A percentile compares a stretch with the other conserved stretches of the same genome.
Conservation (phyloP, 768 basidiomycete species). For the Clavulina sp. region DNA sequence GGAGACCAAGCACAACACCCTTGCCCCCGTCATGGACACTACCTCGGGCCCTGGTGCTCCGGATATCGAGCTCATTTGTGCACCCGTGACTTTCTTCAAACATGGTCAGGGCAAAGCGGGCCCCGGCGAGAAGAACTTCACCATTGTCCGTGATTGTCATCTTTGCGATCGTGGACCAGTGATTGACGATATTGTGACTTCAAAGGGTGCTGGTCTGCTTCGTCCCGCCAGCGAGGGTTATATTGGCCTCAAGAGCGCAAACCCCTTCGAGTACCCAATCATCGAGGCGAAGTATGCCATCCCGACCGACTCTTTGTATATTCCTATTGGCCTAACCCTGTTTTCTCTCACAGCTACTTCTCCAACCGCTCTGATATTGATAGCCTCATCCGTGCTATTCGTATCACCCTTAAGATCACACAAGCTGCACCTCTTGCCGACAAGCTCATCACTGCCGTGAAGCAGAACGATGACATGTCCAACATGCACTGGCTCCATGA, state of each 20-base stretch:
- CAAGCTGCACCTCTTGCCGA: not conserved
- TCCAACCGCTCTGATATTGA: slow-evolving; percentile 3
- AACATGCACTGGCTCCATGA: slow-evolving; percentile 11
- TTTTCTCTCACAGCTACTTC: not conserved
- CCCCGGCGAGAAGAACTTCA: not conserved
- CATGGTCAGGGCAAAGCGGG: slow-evolving; percentile 10
- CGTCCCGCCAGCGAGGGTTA: slow-evolving; percentile 31
- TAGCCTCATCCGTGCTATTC: slow-evolving; percentile 1
- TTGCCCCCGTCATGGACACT: not conserved
- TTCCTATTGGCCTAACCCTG: not conserved
- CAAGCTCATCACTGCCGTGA: too few relatives aligned
- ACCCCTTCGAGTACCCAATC: slow-evolving; percentile 26
- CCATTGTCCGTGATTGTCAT: too few relatives aligned
- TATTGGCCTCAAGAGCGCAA: slow-evolving; percentile 23
- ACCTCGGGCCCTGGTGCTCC: not conserved
- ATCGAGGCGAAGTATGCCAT: slow-evolving; percentile 28
- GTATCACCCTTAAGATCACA: not conserved
- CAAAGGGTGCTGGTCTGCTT: slow-evolving; percentile 16
- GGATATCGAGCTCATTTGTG: slow-evolving; percentile 2
- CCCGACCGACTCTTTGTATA: too few relatives aligned
- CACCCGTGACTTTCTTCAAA: slow-evolving; percentile 15
- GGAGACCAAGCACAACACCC: not conserved
- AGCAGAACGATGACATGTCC: slow-evolving; percentile 4
- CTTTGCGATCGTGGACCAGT: too few relatives aligned
- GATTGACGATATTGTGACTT: too few relatives aligned